phyloP scores from a whole-genome alignment of 371 early-diverging fungal genomes.

The Mortierella sp. region DNA sequence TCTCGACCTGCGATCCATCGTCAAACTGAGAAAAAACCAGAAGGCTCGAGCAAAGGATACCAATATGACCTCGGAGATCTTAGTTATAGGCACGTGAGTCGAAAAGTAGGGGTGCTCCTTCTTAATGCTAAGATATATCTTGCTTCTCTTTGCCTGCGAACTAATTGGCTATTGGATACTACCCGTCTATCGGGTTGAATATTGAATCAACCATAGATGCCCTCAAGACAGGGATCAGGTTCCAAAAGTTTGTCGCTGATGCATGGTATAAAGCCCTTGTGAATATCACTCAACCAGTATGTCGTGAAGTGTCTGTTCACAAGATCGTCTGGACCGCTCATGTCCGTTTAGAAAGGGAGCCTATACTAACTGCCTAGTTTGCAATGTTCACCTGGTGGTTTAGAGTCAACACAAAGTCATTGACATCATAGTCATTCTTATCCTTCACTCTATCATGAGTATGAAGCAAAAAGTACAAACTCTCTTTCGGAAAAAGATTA shows the following conservation, averaged over 20 bases:
- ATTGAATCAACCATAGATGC: too few species aligned
- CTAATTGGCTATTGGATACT: neutral
- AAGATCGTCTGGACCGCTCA: neutral
- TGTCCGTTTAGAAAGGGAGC: neutral
- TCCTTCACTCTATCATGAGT: constrained; percentile 72
- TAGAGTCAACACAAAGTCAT: constrained; percentile 63
- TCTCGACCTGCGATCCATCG: constrained; percentile 66
- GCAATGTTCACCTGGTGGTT: neutral
- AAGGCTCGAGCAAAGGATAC: constrained; percentile 9
- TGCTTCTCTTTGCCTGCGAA: neutral
- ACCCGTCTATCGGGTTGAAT: too few species aligned
- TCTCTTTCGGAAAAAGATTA: constrained; percentile 67
- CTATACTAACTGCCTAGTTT: neutral
- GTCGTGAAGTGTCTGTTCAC: neutral
- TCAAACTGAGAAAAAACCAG: constrained; percentile 48
- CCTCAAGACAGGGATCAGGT: constrained; percentile 71
- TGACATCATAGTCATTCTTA: constrained; percentile 74
- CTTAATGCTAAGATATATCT: neutral
- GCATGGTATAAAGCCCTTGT: constrained; percentile 74
- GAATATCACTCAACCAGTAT: constrained; percentile 31
- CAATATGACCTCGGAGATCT: constrained; percentile 62
- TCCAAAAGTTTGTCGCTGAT: constrained; percentile 76
- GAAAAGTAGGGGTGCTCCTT: neutral
- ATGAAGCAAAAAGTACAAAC: constrained; percentile 73
- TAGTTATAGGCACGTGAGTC: constrained; percentile 59